Evolutionary conservation across 2,329 filamentous ascomycete genomes (phyloP).

Genomic region (Nothopassalora personata): DNA sequence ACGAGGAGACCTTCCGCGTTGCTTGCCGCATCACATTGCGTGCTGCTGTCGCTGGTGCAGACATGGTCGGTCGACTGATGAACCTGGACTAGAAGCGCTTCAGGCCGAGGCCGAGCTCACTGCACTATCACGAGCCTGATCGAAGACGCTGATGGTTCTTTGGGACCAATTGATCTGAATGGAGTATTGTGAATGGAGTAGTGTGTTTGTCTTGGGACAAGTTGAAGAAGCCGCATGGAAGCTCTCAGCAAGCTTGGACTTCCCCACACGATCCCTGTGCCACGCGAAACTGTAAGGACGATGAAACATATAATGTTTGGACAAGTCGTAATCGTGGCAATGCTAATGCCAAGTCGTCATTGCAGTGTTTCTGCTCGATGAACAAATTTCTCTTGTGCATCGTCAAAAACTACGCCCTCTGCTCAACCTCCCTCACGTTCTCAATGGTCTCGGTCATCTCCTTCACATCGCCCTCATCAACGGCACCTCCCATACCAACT

Average conservation of each 20-base stretch:
- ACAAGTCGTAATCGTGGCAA: no score
- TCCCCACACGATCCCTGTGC: not conserved
- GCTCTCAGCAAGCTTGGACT: not conserved
- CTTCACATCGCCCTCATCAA: constrained; percentile 23
- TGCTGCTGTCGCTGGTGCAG: not conserved
- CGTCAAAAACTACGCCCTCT: constrained; percentile 4
- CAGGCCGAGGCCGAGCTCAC: no score
- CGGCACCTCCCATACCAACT: constrained; percentile 18
- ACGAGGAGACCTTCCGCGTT: not conserved
- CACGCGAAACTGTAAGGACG: not conserved
- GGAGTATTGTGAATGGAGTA: not conserved
- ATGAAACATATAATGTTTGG: no score
- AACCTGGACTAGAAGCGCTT: no score
- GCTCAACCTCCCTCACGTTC: constrained; percentile 17
- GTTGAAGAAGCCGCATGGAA: not conserved
- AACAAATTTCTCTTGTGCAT: no score
- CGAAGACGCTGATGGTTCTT: not conserved
- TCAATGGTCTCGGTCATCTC: constrained; percentile 23
- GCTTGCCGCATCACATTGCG: not conserved
- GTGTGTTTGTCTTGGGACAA: not conserved
- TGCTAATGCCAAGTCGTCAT: no score
- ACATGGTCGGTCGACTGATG: not conserved
- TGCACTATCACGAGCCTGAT: no score
- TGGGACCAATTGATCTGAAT: not conserved
- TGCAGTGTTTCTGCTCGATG: no score